A percentile compares a stretch with the other conserved stretches of the same genome.
Evolutionary conservation across 2,329 filamentous ascomycete genomes (phyloP).

Genomic region (Lachnellula subtilissima): DNA sequence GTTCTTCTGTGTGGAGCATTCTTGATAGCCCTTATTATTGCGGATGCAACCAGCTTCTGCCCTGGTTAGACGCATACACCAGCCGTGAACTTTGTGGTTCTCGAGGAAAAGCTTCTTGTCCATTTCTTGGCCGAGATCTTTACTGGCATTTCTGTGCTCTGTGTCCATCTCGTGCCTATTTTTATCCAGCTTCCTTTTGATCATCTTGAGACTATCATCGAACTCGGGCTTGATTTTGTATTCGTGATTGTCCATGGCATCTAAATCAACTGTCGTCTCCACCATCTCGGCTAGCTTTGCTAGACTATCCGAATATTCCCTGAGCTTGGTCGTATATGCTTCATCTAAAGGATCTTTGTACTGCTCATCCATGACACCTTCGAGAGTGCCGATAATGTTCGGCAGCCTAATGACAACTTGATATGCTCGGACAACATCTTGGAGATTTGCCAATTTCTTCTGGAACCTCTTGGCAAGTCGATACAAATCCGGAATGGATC

Average conservation of each 20-base stretch:
- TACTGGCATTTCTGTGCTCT: constrained; percentile 71
- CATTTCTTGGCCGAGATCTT: constrained; percentile 83
- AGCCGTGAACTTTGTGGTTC: constrained; percentile 92
- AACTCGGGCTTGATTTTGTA: constrained; percentile 99
- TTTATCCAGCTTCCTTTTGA: constrained; percentile 85
- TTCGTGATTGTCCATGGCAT: constrained; percentile 92
- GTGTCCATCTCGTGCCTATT: constrained; percentile 75
- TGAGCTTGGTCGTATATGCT: constrained; percentile 81
- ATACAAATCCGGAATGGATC: constrained; percentile 90
- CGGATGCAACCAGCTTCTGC: constrained; percentile 90
- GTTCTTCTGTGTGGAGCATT: constrained; percentile 98
- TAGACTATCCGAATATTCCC: constrained; percentile 70
- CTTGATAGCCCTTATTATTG: constrained; percentile 83
- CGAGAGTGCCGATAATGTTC: constrained; percentile 81
- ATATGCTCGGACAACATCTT: constrained; percentile 93
- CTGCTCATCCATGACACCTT: constrained; percentile 90
- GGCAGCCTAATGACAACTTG: constrained; percentile 91
- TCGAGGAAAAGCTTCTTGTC: constrained; percentile 99
- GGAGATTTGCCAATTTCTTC: constrained; percentile 80
- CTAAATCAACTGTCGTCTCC: constrained; percentile 93
- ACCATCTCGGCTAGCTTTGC: constrained; percentile 95
- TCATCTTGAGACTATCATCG: constrained; percentile 80
- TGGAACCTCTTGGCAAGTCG: constrained; percentile 93
- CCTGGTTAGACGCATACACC: constrained; percentile 90
- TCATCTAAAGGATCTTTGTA: constrained; percentile 83